Base-by-base conservation (phyloP, 2,329 filamentous ascomycete genomes). In the Colletotrichum sp. region DNA sequence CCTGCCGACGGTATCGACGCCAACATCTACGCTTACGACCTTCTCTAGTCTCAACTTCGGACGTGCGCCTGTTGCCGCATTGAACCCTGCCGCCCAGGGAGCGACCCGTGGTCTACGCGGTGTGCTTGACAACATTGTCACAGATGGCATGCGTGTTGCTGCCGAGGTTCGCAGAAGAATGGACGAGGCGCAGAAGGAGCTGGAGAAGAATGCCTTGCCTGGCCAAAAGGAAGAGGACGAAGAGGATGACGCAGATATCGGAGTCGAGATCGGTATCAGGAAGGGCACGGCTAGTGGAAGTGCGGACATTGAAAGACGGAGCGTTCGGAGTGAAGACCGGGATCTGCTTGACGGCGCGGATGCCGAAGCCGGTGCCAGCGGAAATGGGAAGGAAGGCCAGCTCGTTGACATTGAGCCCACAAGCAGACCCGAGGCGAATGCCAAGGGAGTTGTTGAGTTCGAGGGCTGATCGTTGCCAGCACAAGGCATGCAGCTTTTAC, bases 101-200 rank as follows among this genome's bases (percentile, higher is more conserved):
- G 39, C 92, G 89, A 62, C 89, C 68, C 94, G 96, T 79, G 95
- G 97, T 26, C 90, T 99, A 2, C 91, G 97, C 57, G 97, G 97
- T 24, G 97, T 99, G 75, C 88, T 99, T 52, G 97, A 99, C 86
- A 98, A 98, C 80, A 99, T 99, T 80, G 97, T 99, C 78, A 98
- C 95, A 3, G 97, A 99, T 82, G 97, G 97, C 57, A 98, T 99
- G 93, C 93, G 96, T 39, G 96, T 99, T 75, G 97, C 97, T 1
- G 95, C 94, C 1, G 97, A 99, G 84, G 96, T 99, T 68, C 91
- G 95, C 79, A 92, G 96, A 80, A 91, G 96, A 60, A 98, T 99
- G 94, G 96, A 99, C 78, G 97, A 99, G 83, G 96, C 96, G 5
- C 96, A 98, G 85, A 93, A 93, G 80, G 96, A 99, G 82, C 87